Evolutionary conservation across 164 flowering plant species (phyloP), one percentile per base, ranked within the genome.

Genomic region (Hamamelis virginiana): DNA sequence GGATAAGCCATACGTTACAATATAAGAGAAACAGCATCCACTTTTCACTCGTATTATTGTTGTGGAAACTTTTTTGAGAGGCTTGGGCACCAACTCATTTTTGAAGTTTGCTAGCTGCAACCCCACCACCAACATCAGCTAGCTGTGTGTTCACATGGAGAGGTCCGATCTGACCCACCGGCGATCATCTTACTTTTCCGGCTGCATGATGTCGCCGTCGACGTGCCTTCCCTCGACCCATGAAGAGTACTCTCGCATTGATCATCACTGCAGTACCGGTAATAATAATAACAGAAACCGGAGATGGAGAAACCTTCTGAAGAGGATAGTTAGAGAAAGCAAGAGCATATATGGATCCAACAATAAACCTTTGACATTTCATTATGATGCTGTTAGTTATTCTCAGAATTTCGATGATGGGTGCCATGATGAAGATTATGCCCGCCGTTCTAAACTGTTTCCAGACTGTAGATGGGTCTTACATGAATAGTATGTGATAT

Each of bases 381-480:
- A 78, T 4, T 88, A 88, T 27, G 93, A 88, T 51, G 87, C 82
- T 18, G 85, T 83, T 6, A 88, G 93, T 64, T 88, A 88, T 33
- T 82, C 88, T 0, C 89, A 82, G 78, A 88, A 88, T 43, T 88
- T 88, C 62, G 93, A 88, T 23, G 92, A 88, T 0, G 87, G 89
- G 0, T 68, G 69, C 47, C 75, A 74, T 25, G 25, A 55, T 13
- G 80, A 74, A 23, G 83, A 74, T 8, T 65, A 68, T n/a, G 44
- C 48, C 28, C 66, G 47, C 25, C 28, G 69, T 25, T 43, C 48
- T 1, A 13, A 5, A 13, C 61, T 67, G 26, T 66, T 56, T 41
- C 51, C 9, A 25, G 67, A 63, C 22, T 72, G 53, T 19, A 65
- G 73, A 21, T 47, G 50, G 65, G 19, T 8, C 16, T 21, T 55